A percentile compares a stretch with the other conserved stretches of the same genome.
Evolutionary conservation across 2,329 filamentous ascomycete species (phyloP).

Genomic region (Trichocomaceae sp.): DNA sequence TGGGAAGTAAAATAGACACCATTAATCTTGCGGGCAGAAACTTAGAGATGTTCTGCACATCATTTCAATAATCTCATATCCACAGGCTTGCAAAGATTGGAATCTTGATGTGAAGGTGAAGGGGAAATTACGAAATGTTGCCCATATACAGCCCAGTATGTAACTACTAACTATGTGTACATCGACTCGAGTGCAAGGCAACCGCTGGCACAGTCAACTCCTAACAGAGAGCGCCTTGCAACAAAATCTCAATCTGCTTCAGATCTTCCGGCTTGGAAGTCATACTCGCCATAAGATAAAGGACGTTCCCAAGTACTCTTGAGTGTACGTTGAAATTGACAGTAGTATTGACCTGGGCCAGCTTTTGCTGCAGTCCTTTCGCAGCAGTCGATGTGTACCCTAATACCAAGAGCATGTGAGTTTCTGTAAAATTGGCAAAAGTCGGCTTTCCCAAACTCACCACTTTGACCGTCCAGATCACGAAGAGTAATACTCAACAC

Average conservation of each 20-base stretch:
- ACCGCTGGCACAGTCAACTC: too few relatives aligned
- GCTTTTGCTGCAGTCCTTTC: slow-evolving; percentile 45
- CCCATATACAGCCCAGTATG: too few relatives aligned
- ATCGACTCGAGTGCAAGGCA: too few relatives aligned
- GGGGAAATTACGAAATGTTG: too few relatives aligned
- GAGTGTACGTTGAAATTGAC: slow-evolving; percentile 46
- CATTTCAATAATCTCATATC: too few relatives aligned
- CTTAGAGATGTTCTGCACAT: too few relatives aligned
- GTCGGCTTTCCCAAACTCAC: slow-evolving; percentile 24
- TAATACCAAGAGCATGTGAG: slow-evolving; percentile 19
- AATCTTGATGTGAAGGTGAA: too few relatives aligned
- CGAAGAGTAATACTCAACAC: slow-evolving; percentile 61
- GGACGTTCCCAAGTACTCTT: slow-evolving; percentile 54
- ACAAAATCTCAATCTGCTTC: slow-evolving; percentile 32
- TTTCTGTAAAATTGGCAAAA: neutral
- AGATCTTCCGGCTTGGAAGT: slow-evolving; percentile 42
- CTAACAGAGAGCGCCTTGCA: neutral
- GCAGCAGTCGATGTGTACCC: slow-evolving; percentile 55
- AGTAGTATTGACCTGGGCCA: slow-evolving; percentile 36
- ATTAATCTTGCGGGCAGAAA: too few relatives aligned
- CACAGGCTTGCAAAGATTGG: too few relatives aligned
- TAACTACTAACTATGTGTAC: too few relatives aligned
- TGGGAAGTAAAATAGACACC: too few relatives aligned
- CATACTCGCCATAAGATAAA: slow-evolving; percentile 56
- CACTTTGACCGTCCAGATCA: slow-evolving; percentile 40